Evolutionary conservation across 352 stramenopile species (phyloP).

Genomic region (Phytopythium mirpurense): DNA sequence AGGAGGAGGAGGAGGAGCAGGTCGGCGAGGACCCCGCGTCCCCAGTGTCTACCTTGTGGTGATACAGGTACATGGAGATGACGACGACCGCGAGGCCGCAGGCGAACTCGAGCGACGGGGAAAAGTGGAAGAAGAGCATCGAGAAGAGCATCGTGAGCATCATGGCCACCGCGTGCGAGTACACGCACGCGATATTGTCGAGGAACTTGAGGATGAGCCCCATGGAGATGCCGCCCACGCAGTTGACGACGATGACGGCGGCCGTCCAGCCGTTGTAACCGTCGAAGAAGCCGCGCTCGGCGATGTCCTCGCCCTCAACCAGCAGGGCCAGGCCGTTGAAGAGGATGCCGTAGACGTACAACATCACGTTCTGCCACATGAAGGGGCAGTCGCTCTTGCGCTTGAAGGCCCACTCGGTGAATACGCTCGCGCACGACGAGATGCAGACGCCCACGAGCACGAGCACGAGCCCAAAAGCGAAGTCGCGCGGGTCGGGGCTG

Average conservation of each 20-base stretch:
- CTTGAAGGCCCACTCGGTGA: constrained; percentile 85
- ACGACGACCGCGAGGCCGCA: constrained; percentile 74
- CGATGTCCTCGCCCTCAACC: constrained; percentile 40
- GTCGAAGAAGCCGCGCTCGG: constrained; percentile 56
- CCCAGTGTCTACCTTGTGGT: constrained; percentile 46
- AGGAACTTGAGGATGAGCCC: constrained; percentile 83
- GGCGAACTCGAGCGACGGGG: constrained; percentile 76
- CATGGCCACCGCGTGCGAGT: constrained; percentile 83
- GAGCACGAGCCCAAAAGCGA: constrained; percentile 51
- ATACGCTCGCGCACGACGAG: constrained; percentile 80
- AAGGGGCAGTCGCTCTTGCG: constrained; percentile 68
- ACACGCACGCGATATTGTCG: constrained; percentile 89
- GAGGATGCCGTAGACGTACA: constrained; percentile 78
- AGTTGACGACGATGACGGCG: constrained; percentile 72
- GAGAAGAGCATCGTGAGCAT: constrained; percentile 87
- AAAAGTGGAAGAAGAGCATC: constrained; percentile 84
- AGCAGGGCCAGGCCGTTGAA: constrained; percentile 69
- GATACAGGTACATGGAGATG: constrained; percentile 88
- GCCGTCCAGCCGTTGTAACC: constrained; percentile 81
- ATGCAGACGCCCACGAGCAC: constrained; percentile 71
- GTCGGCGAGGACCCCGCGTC: constrained; percentile 12
- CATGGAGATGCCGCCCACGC: constrained; percentile 66
- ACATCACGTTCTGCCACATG: constrained; percentile 78
- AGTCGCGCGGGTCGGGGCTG: constrained; percentile 19
- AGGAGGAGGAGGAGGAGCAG: constrained; percentile 12